These are phyloP conservation scores for Centella asiatica DNA, from an alignment of 129 eudicot genomes.

Conservation along the genomic window DNA sequence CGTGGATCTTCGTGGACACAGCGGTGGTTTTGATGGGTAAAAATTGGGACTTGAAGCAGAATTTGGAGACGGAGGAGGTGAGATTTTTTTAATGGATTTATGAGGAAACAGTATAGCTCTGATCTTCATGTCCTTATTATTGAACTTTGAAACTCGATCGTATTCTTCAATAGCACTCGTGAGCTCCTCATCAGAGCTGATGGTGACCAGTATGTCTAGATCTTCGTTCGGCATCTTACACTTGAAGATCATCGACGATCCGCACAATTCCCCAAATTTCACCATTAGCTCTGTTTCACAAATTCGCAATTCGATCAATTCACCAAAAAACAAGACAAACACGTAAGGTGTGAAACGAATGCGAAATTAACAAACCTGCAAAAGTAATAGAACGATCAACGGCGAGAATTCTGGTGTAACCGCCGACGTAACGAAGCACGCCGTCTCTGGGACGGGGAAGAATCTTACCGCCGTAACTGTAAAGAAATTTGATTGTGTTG, in stretches of 20 bases:
- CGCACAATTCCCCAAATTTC: constrained; percentile 66
- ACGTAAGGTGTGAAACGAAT: neutral
- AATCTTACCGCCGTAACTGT: constrained; percentile 78
- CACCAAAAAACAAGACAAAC: neutral
- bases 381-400: constrained; percentile 48
- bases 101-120: constrained; percentile 52
- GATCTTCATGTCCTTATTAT: constrained; percentile 51
- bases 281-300: constrained; percentile 42
- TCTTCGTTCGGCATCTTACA: constrained; percentile 72
- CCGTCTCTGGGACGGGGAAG: constrained; percentile 80
- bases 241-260: constrained; percentile 49
- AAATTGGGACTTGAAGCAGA: constrained; percentile 22
- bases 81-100: constrained; percentile 31
- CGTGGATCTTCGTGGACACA: neutral
- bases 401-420: constrained; percentile 65
- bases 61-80: constrained; percentile 55
- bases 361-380: constrained; percentile 23
- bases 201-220: constrained; percentile 57
- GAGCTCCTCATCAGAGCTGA: constrained; percentile 68
- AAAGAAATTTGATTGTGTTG: constrained; percentile 54
- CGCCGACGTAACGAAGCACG: constrained; percentile 74
- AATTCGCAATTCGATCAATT: neutral
- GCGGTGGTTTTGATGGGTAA: constrained; percentile 8
- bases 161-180: constrained; percentile 49
- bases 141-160: constrained; percentile 30